Base-by-base conservation (phyloP, 495 filamentous ascomycete species). In the Penicillium coffeae region DNA sequence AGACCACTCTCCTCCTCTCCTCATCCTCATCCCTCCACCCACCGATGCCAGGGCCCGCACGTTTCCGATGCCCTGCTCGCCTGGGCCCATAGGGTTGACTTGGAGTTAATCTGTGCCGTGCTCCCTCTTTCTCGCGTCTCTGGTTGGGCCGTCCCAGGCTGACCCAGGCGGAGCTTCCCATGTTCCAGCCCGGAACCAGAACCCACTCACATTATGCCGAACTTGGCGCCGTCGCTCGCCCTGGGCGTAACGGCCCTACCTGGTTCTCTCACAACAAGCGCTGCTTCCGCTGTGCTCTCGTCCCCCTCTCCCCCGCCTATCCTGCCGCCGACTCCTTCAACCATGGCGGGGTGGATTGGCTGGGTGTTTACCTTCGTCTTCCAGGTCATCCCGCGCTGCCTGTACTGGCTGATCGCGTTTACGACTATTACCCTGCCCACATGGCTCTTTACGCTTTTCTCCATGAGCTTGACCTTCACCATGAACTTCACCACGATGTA, bases 401-500 rank as follows among this genome's bases (percentile, higher is more conserved):
- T 96, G 32, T 94, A 89, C 73, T 93, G 83, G 81, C 59, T 82
- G 33, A 82, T 96, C 50, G 89, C 88, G 43, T 89, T 96, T 55
- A 77, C 83, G 7, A 95, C 90, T 25, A 88, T 97, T 47, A 92
- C 90, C 4, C 64, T 95, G 50, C 92, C 93, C 32, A 87, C 89
- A 64, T 82, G 91, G 67, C 78, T 96, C 6, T 97, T 95, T 68
- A 91, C 85, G 8, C 76, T 97, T 42, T 90, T 96, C 63, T 96
- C 92, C n/a, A 95, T 88, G 54, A 93, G 86, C 68, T 64, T 93
- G 68, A 98, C 93, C 0, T 87, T 98, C 61, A 98, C 93, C 8
- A 94, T 98, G 90, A 97, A 96, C 63, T 89, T 90, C 53, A 98
- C 93, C 7, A 97, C 93, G 21, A 64, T 96, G 86, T 93, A 81